phyloP scores from a whole-genome alignment of 371 early-diverging fungal species.

The Dichotomocladium elegans region DNA sequence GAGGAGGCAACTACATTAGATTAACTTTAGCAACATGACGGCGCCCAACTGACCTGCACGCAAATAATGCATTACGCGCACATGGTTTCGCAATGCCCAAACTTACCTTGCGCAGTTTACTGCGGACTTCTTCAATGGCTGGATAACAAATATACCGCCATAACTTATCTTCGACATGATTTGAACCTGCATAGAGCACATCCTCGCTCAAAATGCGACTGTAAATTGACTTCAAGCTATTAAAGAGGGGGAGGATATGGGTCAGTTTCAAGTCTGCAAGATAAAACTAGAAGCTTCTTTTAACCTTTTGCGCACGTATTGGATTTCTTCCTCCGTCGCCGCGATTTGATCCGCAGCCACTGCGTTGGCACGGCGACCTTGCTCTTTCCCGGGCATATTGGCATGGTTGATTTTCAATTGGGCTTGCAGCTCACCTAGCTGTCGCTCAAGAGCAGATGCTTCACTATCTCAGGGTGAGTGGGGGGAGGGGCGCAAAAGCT shows the following conservation, averaged over 20 bases:
- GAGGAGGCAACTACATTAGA: too few species aligned
- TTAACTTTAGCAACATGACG: too few species aligned
- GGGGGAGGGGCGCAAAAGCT: too few species aligned
- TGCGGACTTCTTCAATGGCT: constrained; percentile 35
- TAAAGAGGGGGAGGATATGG: too few species aligned
- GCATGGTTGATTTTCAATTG: constrained; percentile 38
- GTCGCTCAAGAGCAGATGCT: constrained; percentile 46
- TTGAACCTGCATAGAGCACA: constrained; percentile 24
- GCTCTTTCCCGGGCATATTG: constrained; percentile 31
- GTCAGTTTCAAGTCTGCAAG: too few species aligned
- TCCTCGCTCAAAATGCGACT: constrained; percentile 26
- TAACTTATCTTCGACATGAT: constrained; percentile 42
- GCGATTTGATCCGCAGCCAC: constrained; percentile 35
- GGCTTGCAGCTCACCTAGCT: constrained; percentile 35
- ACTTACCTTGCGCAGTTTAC: constrained; percentile 34
- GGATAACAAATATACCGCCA: constrained; percentile 48
- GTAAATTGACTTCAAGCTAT: constrained; percentile 34
- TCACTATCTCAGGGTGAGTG: constrained; percentile 19
- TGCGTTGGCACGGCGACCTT: constrained; percentile 27
- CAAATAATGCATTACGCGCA: background rate
- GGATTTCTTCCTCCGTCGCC: constrained; percentile 45
- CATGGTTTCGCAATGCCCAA: background rate
- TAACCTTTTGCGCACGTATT: constrained; percentile 44
- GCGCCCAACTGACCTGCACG: background rate
- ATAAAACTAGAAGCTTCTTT: too few species aligned